Percentiles rank a stretch among this genome's conserved stretches.
phyloP scores from a whole-genome alignment of 225 moss, liverwort and hornwort genomes.

The Physcomitrium patens region DNA sequence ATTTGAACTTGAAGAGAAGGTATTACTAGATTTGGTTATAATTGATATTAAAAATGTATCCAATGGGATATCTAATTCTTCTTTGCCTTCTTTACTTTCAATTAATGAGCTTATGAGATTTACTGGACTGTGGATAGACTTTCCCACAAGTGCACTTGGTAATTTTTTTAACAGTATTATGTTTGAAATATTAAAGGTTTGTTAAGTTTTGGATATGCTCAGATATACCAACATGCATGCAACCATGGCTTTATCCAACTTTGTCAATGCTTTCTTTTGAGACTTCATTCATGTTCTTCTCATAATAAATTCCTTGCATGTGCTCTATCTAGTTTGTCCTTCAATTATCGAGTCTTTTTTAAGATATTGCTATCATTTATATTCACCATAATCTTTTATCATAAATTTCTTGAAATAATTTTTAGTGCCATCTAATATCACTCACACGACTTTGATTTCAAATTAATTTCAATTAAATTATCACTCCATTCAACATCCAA shows the following conservation, averaged over 20 bases:
- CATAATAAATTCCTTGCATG: neutral
- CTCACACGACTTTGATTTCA: neutral
- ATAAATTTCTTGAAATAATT: neutral
- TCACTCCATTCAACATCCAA: too few relatives aligned
- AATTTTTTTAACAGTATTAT: neutral
- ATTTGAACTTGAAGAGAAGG: neutral
- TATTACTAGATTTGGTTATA: neutral
- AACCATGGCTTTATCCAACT: too few relatives aligned
- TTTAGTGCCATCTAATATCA: neutral
- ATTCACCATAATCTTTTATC: constrained; percentile 7
- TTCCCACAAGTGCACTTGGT: neutral
- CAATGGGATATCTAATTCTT: too few relatives aligned
- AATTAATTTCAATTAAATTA: neutral
- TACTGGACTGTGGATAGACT: neutral
- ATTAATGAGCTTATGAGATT: neutral
- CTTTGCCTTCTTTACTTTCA: too few relatives aligned
- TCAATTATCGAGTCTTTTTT: too few relatives aligned
- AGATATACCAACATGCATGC: too few relatives aligned
- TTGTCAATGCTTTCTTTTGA: neutral
- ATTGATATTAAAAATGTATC: too few relatives aligned
- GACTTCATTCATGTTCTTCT: neutral
- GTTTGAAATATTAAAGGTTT: too few relatives aligned
- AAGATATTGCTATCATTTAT: neutral
- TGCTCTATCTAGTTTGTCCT: neutral
- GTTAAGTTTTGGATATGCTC: too few relatives aligned